Evolutionary conservation across 2,329 filamentous ascomycete species (phyloP).

Genomic region (Saccharata proteae): DNA sequence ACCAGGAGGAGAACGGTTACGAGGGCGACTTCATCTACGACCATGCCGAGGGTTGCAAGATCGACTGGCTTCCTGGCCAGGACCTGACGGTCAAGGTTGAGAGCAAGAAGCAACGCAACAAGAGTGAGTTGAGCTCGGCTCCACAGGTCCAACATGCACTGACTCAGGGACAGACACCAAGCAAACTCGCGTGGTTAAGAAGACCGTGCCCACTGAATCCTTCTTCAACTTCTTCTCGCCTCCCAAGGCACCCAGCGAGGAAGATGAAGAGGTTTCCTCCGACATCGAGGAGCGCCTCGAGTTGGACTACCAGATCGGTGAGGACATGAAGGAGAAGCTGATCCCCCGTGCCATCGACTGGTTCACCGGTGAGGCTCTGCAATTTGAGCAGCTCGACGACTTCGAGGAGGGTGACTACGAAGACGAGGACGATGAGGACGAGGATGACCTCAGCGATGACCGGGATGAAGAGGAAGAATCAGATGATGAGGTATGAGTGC

Average conservation of each 20-base stretch:
- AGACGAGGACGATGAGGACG: slow-evolving; percentile 87
- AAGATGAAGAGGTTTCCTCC: slow-evolving; percentile 63
- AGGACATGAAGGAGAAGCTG: slow-evolving; percentile 99
- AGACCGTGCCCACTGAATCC: slow-evolving; percentile 95
- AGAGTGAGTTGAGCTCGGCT: slow-evolving; percentile 54
- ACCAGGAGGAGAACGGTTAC: slow-evolving; percentile 97
- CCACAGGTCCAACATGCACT: background rate
- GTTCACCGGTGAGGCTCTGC: slow-evolving; percentile 97
- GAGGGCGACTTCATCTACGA: slow-evolving; percentile 99
- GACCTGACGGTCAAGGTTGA: slow-evolving; percentile 90
- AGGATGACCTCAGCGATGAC: slow-evolving; percentile 73
- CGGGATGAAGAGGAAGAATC: slow-evolving; percentile 56
- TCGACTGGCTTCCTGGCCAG: slow-evolving; percentile 88
- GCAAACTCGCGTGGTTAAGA: slow-evolving; percentile 97
- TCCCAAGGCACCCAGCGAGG: slow-evolving; percentile 69
- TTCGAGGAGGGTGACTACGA: slow-evolving; percentile 72
- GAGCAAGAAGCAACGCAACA: slow-evolving; percentile 99
- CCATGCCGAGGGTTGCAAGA: slow-evolving; percentile 95
- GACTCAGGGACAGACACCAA: slow-evolving; percentile 65
- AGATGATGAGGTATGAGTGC: slow-evolving; percentile 20
- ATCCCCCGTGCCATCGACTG: slow-evolving; percentile 97
- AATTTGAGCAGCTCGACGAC: slow-evolving; percentile 87
- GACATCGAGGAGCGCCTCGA: slow-evolving; percentile 97
- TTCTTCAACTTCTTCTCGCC: slow-evolving; percentile 98
- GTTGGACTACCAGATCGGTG: slow-evolving; percentile 95